Base-by-base conservation (phyloP, 805 yeast genomes). In the Metschnikowia santaceciliae region DNA sequence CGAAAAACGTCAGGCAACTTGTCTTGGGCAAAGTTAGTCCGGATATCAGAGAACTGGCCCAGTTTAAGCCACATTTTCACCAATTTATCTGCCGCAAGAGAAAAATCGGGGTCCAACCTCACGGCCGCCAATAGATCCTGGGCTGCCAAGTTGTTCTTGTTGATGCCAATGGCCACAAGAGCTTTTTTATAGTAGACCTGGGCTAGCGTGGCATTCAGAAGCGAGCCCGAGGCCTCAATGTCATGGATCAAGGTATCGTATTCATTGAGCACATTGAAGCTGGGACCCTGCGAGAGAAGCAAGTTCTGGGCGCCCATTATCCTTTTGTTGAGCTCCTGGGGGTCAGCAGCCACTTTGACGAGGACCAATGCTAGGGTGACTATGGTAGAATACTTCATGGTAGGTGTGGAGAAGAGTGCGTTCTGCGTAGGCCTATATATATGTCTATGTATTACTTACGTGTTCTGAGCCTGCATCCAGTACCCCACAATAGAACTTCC, bases 131-230 rank as follows among this genome's bases (percentile, higher is more conserved):
- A 71, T 50, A 86, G 80, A 55, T 81, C 83, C 2, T 64, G 63
- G 6, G 82, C 68, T 0, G 91, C 85, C 36, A 71, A 70, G 32
- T 64, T 55, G 32, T 81, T 86, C 51, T 78, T 79, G 33, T 81
- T 81, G 54, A 83, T 60, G 13, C 82, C 75, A 48, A 83, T 65
- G 48, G 84, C 84, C 2, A 85, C 78, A 41, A 84, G 62, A 0
- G 89, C 90, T 49, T 78, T 76, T 61, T 81, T 84, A 61, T 79
- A 83, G 53, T 77, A 74, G 1, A 83, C 64, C 54, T 77, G 79
- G 0, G 82, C 60, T 17, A 48, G 37, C 11, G 48, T 41, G 11
- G 45, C 32, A 26, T 42, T 30, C 45, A n/a, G 51, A 34, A 39
- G 33, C 3, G 33, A 37, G 19, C n/a, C 20, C 5, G 48, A 42